Conservation (phyloP, 176 grass and related monocot species). For the Metroxylon sagu region DNA sequence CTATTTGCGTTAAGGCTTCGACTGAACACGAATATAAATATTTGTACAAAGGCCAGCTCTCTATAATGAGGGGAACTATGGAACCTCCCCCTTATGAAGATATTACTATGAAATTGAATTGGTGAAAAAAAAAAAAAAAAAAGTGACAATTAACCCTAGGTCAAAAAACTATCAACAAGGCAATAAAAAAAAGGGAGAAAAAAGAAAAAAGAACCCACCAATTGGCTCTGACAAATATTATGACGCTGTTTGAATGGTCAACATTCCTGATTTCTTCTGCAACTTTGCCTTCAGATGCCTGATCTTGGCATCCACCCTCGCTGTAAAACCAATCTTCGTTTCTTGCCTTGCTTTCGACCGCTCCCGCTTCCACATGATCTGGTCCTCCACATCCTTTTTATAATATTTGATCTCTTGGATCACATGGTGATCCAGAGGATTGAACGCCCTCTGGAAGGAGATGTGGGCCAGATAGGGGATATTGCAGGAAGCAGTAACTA, state of each 20-base stretch:
- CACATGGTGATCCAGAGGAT: constrained; percentile 92
- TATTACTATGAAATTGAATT: too few relatives aligned
- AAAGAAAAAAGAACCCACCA: not conserved
- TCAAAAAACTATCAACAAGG: too few relatives aligned
- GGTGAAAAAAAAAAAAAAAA: too few relatives aligned
- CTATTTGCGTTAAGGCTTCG: too few relatives aligned
- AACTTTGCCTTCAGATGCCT: constrained; percentile 71
- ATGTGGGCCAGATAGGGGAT: constrained; percentile 84
- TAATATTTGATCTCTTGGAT: constrained; percentile 96
- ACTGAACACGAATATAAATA: too few relatives aligned
- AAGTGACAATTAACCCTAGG: too few relatives aligned
- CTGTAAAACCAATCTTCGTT: constrained; percentile 94
- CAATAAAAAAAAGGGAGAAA: not conserved
- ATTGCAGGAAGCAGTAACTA: constrained; percentile 75
- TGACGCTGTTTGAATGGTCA: constrained; percentile 46
- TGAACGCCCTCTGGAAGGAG: constrained; percentile 78
- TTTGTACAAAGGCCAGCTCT: too few relatives aligned
- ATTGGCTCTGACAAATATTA: constrained; percentile 12
- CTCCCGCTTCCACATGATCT: constrained; percentile 94
- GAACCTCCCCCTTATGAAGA: too few relatives aligned
- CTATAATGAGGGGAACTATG: too few relatives aligned
- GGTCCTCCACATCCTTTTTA: constrained; percentile 67
- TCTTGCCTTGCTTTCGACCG: constrained; percentile 68
- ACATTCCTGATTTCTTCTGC: constrained; percentile 53
- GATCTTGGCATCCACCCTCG: constrained; percentile 89